Evolutionary conservation across 164 flowering plant species (phyloP), one percentile per base, ranked within the genome.

Genomic region (Vitis labrusca): DNA sequence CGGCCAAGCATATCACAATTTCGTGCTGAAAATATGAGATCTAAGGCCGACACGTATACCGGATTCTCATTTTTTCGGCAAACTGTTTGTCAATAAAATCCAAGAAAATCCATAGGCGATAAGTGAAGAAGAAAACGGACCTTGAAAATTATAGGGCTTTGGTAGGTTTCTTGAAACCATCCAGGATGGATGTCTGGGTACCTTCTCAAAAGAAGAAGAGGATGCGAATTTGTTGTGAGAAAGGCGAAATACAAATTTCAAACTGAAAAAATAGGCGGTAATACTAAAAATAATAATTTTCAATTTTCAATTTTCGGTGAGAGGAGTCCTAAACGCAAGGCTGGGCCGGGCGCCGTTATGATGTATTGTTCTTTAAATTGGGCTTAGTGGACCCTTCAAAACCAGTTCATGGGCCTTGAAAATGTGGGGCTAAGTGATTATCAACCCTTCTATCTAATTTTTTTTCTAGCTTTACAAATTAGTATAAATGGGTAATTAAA

Each of bases 231-330:
- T 65, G 29, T n/a, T 30, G 13, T 56, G 59, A 61, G 70, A 73
- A 44, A 59, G 67, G 52, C 58, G 71, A 68, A 69, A 65, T 52
- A 78, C 73, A 66, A 77, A 68, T 61, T 80, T 77, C 51, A 16
- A 72, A 80, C 63, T 52, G 59, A 64, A 66, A 60, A 55, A 62
- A 52, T 72, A 77, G 71, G 83, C 83, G 83, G 83, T 62, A 47
- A 62, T 61, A 32, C 30, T 23, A 15, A 11, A 58, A 65, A 59
- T n/a, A 37, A 37, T 37, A 37, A 37, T 37, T 37, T 37, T 37
- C 0, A 37, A 37, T 32, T 32, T 32, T 32, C 44, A 32, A 32
- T 37, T 2, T 37, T 37, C 44, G 44, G 44, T 37, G 44, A 6
- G 44, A 4, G 5, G 44, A 37, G 44, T 3, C 44, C 44, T 0